These are phyloP conservation scores for Boletus semigastroideus DNA, from an alignment of 1,284 basidiomycete species.

Conservation along the genomic window DNA sequence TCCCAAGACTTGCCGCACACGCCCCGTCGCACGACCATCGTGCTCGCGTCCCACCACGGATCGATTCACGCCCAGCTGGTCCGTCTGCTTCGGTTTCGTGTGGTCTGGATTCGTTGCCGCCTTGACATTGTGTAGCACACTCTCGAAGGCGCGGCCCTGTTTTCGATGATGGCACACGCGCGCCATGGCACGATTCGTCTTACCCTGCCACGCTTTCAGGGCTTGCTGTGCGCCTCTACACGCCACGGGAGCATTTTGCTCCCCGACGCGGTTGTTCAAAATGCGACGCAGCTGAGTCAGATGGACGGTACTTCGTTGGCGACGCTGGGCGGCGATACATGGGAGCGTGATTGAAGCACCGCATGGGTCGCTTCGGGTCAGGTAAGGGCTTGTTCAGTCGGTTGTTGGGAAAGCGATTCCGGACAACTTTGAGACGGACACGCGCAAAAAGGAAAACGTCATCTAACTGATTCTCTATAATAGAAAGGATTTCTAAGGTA, in stretches of 20 bases:
- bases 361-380: conserved; percentile 20
- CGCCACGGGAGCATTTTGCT: conserved; percentile 16
- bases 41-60: conserved; percentile 16
- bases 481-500: background rate
- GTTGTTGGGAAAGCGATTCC: conserved; percentile 18
- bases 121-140: background rate
- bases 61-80: conserved; percentile 11
- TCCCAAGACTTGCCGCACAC: no score
- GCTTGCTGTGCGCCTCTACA: conserved; percentile 21
- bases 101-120: background rate
- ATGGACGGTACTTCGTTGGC: conserved; percentile 26
- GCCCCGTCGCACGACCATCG: conserved; percentile 15
- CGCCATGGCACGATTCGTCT: conserved; percentile 17
- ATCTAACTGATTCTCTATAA: background rate
- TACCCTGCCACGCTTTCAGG: conserved; percentile 23
- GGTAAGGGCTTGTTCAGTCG: conserved; percentile 18
- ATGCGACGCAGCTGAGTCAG: conserved; percentile 22
- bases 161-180: conserved; percentile 8
- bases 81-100: background rate
- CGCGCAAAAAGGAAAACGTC: background rate
- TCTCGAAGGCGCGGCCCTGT: conserved; percentile 14
- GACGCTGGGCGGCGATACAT: conserved; percentile 13
- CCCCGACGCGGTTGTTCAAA: conserved; percentile 8
- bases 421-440: no score
- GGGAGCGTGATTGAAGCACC: conserved; percentile 12